A percentile compares a stretch with the other conserved stretches of the same genome.
These are phyloP conservation scores for Mortierella sp. DNA, from an alignment of 371 early-diverging fungal genomes.

Conservation along the genomic window DNA sequence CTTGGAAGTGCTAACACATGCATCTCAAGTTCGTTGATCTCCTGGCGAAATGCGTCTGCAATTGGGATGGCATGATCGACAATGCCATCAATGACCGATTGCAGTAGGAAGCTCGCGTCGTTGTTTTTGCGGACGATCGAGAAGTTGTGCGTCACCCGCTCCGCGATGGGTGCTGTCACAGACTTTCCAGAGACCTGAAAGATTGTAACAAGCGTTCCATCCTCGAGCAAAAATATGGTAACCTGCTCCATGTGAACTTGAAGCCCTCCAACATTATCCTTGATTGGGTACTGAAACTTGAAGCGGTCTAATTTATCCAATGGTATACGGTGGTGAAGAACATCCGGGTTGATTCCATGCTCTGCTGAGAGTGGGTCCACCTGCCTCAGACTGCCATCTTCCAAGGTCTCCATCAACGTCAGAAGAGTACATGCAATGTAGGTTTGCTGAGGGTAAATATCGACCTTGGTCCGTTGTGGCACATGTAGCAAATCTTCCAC, in stretches of 20 bases:
- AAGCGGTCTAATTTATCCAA: constrained; percentile 34
- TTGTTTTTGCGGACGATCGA: constrained; percentile 43
- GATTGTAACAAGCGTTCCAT: constrained; percentile 54
- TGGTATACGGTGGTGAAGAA: constrained; percentile 27
- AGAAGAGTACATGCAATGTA: constrained; percentile 52
- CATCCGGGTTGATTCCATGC: constrained; percentile 27
- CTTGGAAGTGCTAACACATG: constrained; percentile 53
- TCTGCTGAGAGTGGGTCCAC: constrained; percentile 21
- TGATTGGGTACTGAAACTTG: constrained; percentile 15
- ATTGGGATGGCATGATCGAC: constrained; percentile 59
- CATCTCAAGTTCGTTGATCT: constrained; percentile 54
- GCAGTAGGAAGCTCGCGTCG: constrained; percentile 56
- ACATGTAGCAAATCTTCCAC: constrained; percentile 59
- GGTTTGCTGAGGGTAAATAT: constrained; percentile 47
- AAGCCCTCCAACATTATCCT: constrained; percentile 4
- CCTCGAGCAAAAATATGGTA: constrained; percentile 38
- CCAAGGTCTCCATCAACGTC: constrained; percentile 36
- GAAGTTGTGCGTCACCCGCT: constrained; percentile 35
- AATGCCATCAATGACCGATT: constrained; percentile 57
- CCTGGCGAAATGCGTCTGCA: constrained; percentile 54
- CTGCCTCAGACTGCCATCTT: constrained; percentile 23
- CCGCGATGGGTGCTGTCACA: constrained; percentile 47
- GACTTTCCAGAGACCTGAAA: constrained; percentile 54
- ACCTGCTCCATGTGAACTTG: constrained; percentile 50
- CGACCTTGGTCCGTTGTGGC: constrained; percentile 56